A percentile compares a stretch with the other conserved stretches of the same genome.
These are phyloP conservation scores for Boletus vinaceobasis DNA, from an alignment of 768 basidiomycete species.

Conservation along the genomic window DNA sequence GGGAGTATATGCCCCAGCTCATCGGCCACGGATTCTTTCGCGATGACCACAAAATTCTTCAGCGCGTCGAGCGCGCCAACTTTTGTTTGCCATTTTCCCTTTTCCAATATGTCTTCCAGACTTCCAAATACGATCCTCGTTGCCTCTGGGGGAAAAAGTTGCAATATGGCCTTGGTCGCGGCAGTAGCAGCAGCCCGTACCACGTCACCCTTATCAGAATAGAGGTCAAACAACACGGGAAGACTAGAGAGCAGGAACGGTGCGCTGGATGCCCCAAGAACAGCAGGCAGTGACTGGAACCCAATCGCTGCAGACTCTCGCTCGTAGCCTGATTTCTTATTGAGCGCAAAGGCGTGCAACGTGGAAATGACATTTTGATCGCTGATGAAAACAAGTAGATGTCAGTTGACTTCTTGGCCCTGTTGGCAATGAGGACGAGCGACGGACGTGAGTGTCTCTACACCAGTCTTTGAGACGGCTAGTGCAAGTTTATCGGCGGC, in stretches of 20 bases:
- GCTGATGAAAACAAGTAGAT: slow-evolving; percentile 35
- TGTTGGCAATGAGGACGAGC: slow-evolving; percentile 1
- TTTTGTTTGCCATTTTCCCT: slow-evolving; percentile 92
- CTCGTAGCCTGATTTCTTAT: slow-evolving; percentile 86
- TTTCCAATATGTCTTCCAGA: slow-evolving; percentile 72
- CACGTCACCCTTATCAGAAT: slow-evolving; percentile 93
- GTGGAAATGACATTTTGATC: slow-evolving; percentile 60
- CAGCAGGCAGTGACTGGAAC: slow-evolving; percentile 67
- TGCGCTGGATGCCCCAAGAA: slow-evolving; percentile 66
- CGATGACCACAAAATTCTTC: slow-evolving; percentile 64
- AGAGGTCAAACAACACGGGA: slow-evolving; percentile 73
- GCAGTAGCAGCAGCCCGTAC: slow-evolving; percentile 77
- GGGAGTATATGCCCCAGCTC: slow-evolving; percentile 81
- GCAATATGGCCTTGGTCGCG: slow-evolving; percentile 81
- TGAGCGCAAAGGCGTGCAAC: slow-evolving; percentile 66
- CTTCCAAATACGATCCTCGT: slow-evolving; percentile 63
- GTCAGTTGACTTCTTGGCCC: slow-evolving; percentile 15
- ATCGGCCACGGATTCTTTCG: slow-evolving; percentile 74
- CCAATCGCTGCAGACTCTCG: slow-evolving; percentile 84
- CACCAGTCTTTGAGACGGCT: slow-evolving; percentile 60
- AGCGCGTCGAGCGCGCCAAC: slow-evolving; percentile 90
- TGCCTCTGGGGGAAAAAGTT: slow-evolving; percentile 80
- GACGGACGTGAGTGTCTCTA: slow-evolving; percentile 58
- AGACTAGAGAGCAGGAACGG: slow-evolving; percentile 78
- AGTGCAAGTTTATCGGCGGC: slow-evolving; percentile 79